Conservation (phyloP, 306 rosid genomes). For the Luffa aegyptiaca region DNA sequence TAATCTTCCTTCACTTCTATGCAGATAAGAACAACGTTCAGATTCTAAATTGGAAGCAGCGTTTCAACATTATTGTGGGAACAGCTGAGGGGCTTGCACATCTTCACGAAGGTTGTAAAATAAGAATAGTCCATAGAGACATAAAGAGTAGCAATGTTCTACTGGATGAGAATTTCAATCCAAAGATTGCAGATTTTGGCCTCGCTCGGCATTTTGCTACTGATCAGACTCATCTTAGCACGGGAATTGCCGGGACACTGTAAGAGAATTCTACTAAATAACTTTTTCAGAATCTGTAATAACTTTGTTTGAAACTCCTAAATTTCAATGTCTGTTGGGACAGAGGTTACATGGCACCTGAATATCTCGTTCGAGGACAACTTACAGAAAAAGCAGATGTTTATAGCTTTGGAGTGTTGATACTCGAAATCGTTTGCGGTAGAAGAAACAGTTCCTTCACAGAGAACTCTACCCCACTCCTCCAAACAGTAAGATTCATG, state of each 20-base stretch:
- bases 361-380: constrained; percentile 77
- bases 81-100: constrained; percentile 83
- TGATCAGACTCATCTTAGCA: constrained; percentile 69
- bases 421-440: constrained; percentile 69
- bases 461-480: constrained; percentile 48
- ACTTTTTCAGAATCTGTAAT: background rate
- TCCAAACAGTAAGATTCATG: constrained; percentile 47
- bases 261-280: constrained; percentile 19
- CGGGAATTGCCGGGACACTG: constrained; percentile 94
- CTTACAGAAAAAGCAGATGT: constrained; percentile 85
- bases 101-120: constrained; percentile 60
- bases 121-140: constrained; percentile 80
- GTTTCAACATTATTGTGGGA: constrained; percentile 52
- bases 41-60: constrained; percentile 62
- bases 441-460: constrained; percentile 54
- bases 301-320: background rate
- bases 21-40: constrained; percentile 53
- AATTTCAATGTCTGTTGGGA: background rate
- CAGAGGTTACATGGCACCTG: constrained; percentile 95
- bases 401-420: constrained; percentile 68
- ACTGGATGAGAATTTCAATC: constrained; percentile 58
- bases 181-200: constrained; percentile 85
- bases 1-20: background rate
- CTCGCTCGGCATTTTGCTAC: constrained; percentile 73
- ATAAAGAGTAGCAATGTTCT: constrained; percentile 87